These are phyloP conservation scores for Pinus tabuliformis DNA, from an alignment of 75 land plant genomes.

Conservation along the genomic window DNA sequence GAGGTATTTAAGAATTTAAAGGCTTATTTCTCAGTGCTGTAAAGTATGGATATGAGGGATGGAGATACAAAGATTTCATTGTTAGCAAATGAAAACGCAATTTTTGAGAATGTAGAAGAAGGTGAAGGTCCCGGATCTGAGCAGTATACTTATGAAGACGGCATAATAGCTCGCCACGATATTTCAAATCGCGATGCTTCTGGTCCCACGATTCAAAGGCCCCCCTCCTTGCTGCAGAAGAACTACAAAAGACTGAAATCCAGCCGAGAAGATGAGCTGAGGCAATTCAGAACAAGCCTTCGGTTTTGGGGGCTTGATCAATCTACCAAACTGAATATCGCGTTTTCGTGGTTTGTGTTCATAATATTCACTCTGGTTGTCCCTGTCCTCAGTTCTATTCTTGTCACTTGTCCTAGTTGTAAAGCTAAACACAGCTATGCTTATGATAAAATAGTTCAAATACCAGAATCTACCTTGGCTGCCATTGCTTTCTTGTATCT, in stretches of 20 bases:
- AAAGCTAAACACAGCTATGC: conserved; percentile 28
- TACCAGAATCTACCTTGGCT: conserved; percentile 60
- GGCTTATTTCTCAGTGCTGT: no score
- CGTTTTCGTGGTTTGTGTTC: conserved; percentile 69
- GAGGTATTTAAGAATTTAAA: no score
- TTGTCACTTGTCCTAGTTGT: conserved; percentile 49
- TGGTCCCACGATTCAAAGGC: not conserved
- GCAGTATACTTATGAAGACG: no score
- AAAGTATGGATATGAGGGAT: no score
- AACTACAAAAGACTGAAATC: conserved; percentile 10
- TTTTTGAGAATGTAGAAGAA: no score
- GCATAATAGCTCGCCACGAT: no score
- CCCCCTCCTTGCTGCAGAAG: conserved; percentile 7
- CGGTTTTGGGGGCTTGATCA: conserved; percentile 75
- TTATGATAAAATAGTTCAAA: conserved; percentile 47
- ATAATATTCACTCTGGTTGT: conserved; percentile 44
- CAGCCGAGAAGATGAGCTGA: conserved; percentile 54
- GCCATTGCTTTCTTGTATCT: conserved; percentile 59
- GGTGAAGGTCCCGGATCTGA: no score
- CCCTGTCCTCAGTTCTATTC: conserved; percentile 49
- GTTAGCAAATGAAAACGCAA: no score
- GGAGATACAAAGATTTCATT: no score
- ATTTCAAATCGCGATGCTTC: not conserved
- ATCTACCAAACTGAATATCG: conserved; percentile 29
- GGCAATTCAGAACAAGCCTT: conserved; percentile 49